A percentile compares a stretch with the other conserved stretches of the same genome.
These are phyloP conservation scores for Cucumis melo DNA, from an alignment of 306 rosid species.

Conservation along the genomic window DNA sequence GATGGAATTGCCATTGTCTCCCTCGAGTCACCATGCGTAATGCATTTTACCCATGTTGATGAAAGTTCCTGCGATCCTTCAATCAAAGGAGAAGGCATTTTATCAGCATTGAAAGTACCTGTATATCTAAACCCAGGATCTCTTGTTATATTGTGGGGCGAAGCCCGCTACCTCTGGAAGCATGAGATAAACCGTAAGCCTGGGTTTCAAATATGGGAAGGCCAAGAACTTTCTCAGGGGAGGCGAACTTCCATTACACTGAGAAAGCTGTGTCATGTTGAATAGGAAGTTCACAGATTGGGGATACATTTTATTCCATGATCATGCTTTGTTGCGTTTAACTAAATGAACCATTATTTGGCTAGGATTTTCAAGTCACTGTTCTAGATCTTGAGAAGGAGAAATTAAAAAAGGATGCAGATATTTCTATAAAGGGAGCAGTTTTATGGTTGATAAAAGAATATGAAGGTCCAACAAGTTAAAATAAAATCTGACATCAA, in stretches of 20 bases:
- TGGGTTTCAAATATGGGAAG: constrained; percentile 64
- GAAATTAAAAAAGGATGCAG: not conserved
- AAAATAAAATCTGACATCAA: not conserved
- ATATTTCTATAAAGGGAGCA: not conserved
- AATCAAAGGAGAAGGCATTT: not conserved
- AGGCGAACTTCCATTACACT: constrained; percentile 63
- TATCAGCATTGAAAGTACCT: constrained; percentile 20
- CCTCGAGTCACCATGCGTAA: constrained; percentile 66
- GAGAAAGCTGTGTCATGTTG: constrained; percentile 52
- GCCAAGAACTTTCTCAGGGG: constrained; percentile 36
- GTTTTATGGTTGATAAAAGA: not conserved
- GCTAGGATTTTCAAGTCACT: not conserved
- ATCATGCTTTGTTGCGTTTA: not conserved
- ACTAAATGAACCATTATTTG: not conserved
- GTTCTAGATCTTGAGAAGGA: not conserved
- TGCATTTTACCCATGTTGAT: constrained; percentile 54
- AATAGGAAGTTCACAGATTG: constrained; percentile 12
- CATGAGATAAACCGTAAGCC: constrained; percentile 76
- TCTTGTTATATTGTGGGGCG: constrained; percentile 62
- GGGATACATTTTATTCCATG: not conserved
- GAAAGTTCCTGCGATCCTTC: not conserved
- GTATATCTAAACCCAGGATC: constrained; percentile 63
- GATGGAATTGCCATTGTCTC: constrained; percentile 88
- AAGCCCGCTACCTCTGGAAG: constrained; percentile 72
- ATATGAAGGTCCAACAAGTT: not conserved